Percentiles rank a stretch among this genome's conserved stretches.
Evolutionary conservation across 345 rosid genomes (phyloP).

Genomic region (Nasturtium officinale): DNA sequence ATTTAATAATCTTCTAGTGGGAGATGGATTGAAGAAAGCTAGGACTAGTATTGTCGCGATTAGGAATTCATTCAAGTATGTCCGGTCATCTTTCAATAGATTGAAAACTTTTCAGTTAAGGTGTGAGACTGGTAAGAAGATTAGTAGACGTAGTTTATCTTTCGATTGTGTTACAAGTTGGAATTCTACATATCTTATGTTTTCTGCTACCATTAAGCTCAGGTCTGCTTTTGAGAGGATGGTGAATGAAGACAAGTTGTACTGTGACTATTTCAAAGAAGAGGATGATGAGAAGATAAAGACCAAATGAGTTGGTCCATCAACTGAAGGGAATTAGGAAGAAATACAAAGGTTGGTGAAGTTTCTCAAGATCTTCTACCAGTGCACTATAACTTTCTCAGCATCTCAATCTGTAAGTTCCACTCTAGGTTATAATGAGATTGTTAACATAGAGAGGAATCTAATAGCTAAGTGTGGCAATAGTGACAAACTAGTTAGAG

Average conservation of each 20-base stretch:
- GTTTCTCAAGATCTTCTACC: background rate
- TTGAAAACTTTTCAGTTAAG: background rate
- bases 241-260: background rate
- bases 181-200: background rate
- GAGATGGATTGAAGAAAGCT: too few relatives aligned
- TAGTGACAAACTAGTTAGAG: background rate
- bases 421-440: too few relatives aligned
- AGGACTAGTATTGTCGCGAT: too few relatives aligned
- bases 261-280: background rate
- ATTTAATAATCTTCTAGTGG: too few relatives aligned
- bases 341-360: background rate
- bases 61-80: too few relatives aligned
- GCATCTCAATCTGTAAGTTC: background rate
- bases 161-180: background rate
- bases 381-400: background rate
- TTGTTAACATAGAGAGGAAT: too few relatives aligned
- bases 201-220: background rate
- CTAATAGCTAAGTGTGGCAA: background rate
- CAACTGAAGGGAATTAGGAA: background rate
- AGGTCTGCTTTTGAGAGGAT: background rate
- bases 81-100: background rate
- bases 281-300: background rate
- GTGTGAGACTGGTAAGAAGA: background rate
- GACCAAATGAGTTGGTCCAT: background rate
- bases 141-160: background rate